These are phyloP conservation scores for Dioscorea cayenensis DNA, from an alignment of 116 monocot species.

Conservation along the genomic window DNA sequence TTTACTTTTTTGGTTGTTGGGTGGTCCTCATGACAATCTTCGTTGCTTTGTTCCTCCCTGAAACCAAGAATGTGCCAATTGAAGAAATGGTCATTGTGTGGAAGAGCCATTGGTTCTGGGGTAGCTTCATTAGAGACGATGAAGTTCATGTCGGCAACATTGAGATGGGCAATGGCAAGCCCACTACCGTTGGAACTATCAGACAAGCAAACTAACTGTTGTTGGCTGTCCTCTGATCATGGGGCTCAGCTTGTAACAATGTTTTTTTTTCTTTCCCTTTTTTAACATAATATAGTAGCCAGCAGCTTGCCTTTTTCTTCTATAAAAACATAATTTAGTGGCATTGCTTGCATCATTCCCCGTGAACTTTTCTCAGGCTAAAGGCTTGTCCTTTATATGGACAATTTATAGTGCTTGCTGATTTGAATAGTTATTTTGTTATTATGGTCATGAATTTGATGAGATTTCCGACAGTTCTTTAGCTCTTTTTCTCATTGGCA, in stretches of 20 bases:
- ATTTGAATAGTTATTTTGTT: too few relatives aligned
- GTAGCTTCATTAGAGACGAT: conserved; percentile 27
- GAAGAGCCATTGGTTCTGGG: conserved; percentile 51
- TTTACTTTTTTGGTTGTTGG: conserved; percentile 45
- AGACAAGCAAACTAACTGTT: neutral
- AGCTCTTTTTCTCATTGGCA: too few relatives aligned
- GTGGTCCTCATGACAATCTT: conserved; percentile 41
- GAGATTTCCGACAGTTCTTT: too few relatives aligned
- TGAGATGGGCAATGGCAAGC: conserved; percentile 14
- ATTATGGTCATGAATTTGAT: too few relatives aligned
- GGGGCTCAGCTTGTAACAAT: neutral
- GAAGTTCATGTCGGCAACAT: conserved; percentile 16
- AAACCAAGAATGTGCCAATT: conserved; percentile 47
- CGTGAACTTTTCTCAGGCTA: too few relatives aligned
- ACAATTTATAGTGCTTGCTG: too few relatives aligned
- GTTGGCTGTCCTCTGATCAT: neutral
- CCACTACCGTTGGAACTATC: too few relatives aligned
- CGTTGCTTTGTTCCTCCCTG: conserved; percentile 35
- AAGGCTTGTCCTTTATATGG: too few relatives aligned
- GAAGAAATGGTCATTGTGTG: conserved; percentile 38
- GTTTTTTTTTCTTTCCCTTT: neutral
- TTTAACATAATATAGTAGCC: neutral
- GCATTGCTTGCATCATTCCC: too few relatives aligned
- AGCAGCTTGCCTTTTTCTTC: too few relatives aligned
- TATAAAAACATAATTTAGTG: neutral